Evolutionary conservation across 495 filamentous ascomycete species (phyloP).

Genomic region (Annulohypoxylon bovei): DNA sequence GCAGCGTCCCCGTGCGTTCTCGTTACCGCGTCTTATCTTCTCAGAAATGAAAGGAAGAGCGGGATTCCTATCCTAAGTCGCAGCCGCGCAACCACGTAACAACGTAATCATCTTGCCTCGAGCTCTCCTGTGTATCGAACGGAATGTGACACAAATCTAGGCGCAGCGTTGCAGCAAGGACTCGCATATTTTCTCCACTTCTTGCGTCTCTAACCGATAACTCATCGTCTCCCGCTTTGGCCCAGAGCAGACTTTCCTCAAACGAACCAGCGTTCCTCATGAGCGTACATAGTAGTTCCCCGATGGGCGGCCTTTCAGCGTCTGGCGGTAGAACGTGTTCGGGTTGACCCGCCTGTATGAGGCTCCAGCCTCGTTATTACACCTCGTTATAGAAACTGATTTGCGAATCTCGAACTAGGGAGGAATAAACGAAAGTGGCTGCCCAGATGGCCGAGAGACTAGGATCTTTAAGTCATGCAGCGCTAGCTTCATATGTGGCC

Average conservation of each 20-base stretch:
- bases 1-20: constrained; percentile 14
- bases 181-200: constrained; percentile 30
- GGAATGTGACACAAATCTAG: constrained; percentile 29
- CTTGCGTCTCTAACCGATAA: constrained; percentile 19
- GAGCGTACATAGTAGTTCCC: neutral
- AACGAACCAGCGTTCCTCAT: neutral
- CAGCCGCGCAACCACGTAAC: constrained; percentile 3
- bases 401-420: neutral
- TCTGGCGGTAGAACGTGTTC: constrained; percentile 12
- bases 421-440: neutral
- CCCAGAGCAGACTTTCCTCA: constrained; percentile 3
- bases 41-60: constrained; percentile 13
- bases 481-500: constrained; percentile 1
- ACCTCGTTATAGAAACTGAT: neutral
- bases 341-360: constrained; percentile 1
- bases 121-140: constrained; percentile 9
- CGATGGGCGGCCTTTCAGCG: constrained; percentile 6
- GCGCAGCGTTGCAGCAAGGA: constrained; percentile 17
- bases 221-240: neutral
- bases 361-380: neutral
- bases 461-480: constrained; percentile 7
- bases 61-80: constrained; percentile 17
- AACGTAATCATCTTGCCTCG: neutral
- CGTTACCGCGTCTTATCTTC: constrained; percentile 21
- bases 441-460: constrained; percentile 1